Conservation (phyloP, 805 yeast genomes). For the Sugiyamaella marilandica region DNA sequence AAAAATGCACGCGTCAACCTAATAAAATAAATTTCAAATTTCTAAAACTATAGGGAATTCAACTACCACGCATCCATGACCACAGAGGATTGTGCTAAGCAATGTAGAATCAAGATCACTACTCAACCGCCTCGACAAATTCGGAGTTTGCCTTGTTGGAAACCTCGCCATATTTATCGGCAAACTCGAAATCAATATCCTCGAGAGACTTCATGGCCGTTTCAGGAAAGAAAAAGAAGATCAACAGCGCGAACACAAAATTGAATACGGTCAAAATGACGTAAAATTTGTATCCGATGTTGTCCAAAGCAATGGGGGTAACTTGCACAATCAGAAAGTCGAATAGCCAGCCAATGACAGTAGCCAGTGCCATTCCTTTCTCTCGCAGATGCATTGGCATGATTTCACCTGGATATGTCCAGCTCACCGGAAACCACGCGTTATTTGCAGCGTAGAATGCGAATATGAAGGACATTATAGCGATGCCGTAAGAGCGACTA, state of each 20-base stretch:
- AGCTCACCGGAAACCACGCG: conserved; percentile 7
- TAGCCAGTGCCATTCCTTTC: conserved; percentile 44
- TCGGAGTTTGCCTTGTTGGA: neutral
- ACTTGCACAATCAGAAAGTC: conserved; percentile 51
- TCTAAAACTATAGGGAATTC: no score
- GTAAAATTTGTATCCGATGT: conserved; percentile 51
- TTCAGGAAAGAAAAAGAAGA: conserved; percentile 66
- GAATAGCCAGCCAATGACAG: conserved; percentile 48
- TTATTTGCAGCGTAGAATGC: neutral
- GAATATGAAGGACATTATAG: neutral
- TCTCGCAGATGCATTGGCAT: conserved; percentile 43
- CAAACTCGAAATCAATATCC: conserved; percentile 46
- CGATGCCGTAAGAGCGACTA: neutral
- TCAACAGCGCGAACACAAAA: conserved; percentile 20
- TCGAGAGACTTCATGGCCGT: conserved; percentile 69
- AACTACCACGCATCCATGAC: no score
- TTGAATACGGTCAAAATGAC: conserved; percentile 45
- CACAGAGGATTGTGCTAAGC: no score
- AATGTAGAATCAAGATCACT: no score
- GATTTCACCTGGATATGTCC: conserved; percentile 49
- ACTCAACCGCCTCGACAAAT: no score
- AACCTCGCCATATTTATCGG: conserved; percentile 36
- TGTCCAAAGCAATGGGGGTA: conserved; percentile 46
- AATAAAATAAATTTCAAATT: no score
- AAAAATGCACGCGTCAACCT: no score